These are phyloP conservation scores for Cryptococcus deneoformans DNA, from an alignment of 1,284 basidiomycete species.

Conservation along the genomic window DNA sequence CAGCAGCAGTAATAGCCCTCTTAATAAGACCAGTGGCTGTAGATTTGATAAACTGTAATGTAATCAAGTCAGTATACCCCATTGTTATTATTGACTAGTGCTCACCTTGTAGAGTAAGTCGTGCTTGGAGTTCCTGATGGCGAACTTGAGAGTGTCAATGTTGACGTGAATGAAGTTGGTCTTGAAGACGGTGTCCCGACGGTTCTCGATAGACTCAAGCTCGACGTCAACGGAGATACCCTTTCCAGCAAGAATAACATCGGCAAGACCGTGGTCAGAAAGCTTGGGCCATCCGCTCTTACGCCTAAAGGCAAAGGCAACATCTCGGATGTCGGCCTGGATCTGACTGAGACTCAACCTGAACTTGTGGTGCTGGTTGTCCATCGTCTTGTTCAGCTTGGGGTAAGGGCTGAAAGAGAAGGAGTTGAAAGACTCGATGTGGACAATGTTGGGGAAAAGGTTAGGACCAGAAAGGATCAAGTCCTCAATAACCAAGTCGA, in stretches of 20 bases:
- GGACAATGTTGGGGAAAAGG: constrained; percentile 62
- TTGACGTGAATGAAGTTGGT: constrained; percentile 58
- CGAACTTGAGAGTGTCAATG: constrained; percentile 72
- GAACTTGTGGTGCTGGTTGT: constrained; percentile 58
- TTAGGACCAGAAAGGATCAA: constrained; percentile 64
- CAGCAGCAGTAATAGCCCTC: constrained; percentile 81
- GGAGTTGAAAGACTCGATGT: constrained; percentile 77
- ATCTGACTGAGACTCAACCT: constrained; percentile 75
- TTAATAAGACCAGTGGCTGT: constrained; percentile 67
- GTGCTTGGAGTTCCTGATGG: constrained; percentile 87
- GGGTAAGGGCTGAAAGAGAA: constrained; percentile 78
- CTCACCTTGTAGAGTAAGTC: constrained; percentile 81
- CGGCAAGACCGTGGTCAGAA: constrained; percentile 85
- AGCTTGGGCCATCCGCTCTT: constrained; percentile 56
- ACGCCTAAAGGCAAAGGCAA: constrained; percentile 72
- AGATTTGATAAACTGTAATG: constrained; percentile 30
- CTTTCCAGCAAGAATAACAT: constrained; percentile 78
- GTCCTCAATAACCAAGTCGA: constrained; percentile 92
- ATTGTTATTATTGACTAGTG: constrained; percentile 35
- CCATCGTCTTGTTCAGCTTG: constrained; percentile 50
- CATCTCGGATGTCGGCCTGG: constrained; percentile 74
- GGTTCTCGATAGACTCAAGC: constrained; percentile 48
- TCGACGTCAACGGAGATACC: constrained; percentile 52
- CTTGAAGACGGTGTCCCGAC: constrained; percentile 39
- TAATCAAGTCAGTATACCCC: constrained; percentile 10